Evolutionary conservation across 768 basidiomycete genomes (phyloP), one percentile per base, ranked within the genome.

Genomic region (Naganishia vishniacii): DNA sequence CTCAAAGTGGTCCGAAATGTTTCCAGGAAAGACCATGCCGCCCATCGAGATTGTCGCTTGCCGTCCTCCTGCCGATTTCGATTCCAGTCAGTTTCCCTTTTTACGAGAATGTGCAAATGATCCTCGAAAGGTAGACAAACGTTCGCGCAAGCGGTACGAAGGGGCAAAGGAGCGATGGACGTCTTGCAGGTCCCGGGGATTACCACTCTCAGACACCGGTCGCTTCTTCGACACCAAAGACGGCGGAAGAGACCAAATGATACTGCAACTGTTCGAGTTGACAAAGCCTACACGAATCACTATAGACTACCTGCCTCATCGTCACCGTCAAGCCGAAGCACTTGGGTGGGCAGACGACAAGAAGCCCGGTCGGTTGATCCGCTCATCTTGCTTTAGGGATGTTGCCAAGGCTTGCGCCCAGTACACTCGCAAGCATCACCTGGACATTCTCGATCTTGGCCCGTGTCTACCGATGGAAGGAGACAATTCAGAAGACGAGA

Each of bases 391-490:
- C 11, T 56, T 56, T 26, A 20, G 5, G 8, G 53, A 56, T 26
- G 53, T 56, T 12, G 37, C 20, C 20, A 25, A 26, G 13, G 53
- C 53, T n/a, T 6, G 34, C 32, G 9, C n/a, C 20, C 20, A 11
- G 34, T 56, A 56, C 16, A 56, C 37, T 2, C n/a, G 2, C 20
- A 56, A 26, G 6, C 2, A 56, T 34, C 18, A 26, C 1, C 53
- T 56, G 3, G 34, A 25, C 5, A 56, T 56, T 15, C 53, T 56
- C 53, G 53, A 56, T 56, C 32, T 56, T 20, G 53, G 53, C 3
- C 53, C 37, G 12, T 56, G 53, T 37, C 9, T 56, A 18, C 53
- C 53, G 6, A 26, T 56, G 53, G 53, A 9, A 26, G 28, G 20
- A 26, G 23, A 3, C 37, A 41, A n/a, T n/a, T n/a, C n/a, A n/a